Base-by-base conservation (phyloP, 2,329 filamentous ascomycete species). In the Ceratocystis alfenasii region DNA sequence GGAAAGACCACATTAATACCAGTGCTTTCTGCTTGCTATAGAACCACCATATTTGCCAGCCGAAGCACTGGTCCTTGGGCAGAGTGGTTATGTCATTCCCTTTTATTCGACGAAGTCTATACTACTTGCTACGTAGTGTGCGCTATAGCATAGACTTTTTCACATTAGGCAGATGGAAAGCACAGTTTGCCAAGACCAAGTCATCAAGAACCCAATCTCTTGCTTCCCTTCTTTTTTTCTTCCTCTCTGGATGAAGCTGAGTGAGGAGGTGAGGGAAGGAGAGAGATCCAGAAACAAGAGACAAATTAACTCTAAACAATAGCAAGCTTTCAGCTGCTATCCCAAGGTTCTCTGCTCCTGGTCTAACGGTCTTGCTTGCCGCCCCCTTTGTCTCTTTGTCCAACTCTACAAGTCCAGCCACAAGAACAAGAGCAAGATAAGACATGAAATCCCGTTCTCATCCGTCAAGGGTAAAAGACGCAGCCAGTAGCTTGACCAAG, bases 141-240 rank as follows among this genome's bases (percentile, higher is more conserved):
- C 30, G 30, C 12, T 17, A 59, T 36, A 36, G 30, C 53, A 59
- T 28, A n/a, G 25, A 57, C 53, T 57, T 20, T 8, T 7, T 2
- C 12, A 4, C 10, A 5, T 20, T 57, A 25, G 25, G 15, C 28
- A 30, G 2, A 10, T 53, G 10, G 22, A 20, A 15, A 36, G 25
- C 36, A 41, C 36, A 36, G 25, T 17, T 30, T 36, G 55, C 55
- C 55, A 59, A 59, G 55, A 59, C 33, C 12, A 59, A n/a, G 55
- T 17, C n/a, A 7, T 17, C 17, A 7, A n/a, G 33, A 7, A 3
- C n/a, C 55, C 55, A 59, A 17, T n/a, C 28, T 59, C 12, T 62
- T 48, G 3, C 41, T 4, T 50, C 46, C 20, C 25, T 53, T 53
- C 20, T 12, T 53, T 48, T 48, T 17, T 20, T 22, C n/a, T 48